Base-by-base conservation (phyloP, 345 rosid genomes). In the Brassica juncea region DNA sequence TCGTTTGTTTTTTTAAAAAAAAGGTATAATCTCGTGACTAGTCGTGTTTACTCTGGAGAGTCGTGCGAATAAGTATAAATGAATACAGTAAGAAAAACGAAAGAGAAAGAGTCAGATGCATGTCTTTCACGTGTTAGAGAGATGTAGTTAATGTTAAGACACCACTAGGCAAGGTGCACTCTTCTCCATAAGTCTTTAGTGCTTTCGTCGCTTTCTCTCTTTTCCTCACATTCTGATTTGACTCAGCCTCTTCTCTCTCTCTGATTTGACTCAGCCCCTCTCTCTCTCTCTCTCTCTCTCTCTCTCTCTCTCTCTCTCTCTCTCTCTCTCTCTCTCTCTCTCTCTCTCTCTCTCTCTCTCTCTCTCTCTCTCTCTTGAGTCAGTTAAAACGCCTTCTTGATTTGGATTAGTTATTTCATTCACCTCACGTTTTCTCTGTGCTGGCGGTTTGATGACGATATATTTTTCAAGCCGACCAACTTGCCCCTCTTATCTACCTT, bases 91-190 rank as follows among this genome's bases (percentile, higher is more conserved):
- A 59, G 31, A 32, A 37, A 5, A 39, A 66, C 0, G n/a, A 49
- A 32, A 67, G 30, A 23, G 34, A 35, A 58, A 25, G 1, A 12
- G 71, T 61, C 6, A 34, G 32, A 32, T 61, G 82, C 82, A 80
- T 80, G 74, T 80, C 64, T 69, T 80, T 74, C 82, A 74, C 78
- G 82, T 80, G 82, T 68, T 68, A 49, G 73, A 47, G 69, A 32
- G 19, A 47, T 37, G 70, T 59, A 59, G 64, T 25, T 73, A 54
- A 58, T 23, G 77, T 9, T 55, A 47, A 67, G 12, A 72, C 69
- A 57, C 15, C 76, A 79, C 54, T 64, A 32, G 64, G 64, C 77
- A 67, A 62, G 31, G 64, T 2, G 66, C 72, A 71, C 64, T 10
- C 59, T 71, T 77, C 35, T 25, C 59, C 37, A 28, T 34, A 70